Evolutionary conservation across 148 eudicot genomes (phyloP).

Genomic region (Rhododendron henanense): DNA sequence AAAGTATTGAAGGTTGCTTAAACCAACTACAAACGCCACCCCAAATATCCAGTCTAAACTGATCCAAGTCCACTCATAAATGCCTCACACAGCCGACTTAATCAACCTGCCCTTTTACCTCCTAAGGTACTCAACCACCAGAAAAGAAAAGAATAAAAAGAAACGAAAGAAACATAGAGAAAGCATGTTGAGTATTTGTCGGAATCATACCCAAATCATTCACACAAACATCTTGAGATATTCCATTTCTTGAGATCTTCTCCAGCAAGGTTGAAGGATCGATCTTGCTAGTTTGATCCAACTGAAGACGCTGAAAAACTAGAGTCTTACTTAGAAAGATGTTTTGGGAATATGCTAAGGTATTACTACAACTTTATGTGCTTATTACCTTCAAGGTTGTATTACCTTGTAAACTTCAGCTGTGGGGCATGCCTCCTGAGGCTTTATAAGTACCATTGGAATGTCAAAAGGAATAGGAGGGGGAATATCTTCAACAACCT

Average conservation of each 20-base stretch:
- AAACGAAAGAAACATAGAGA: background rate
- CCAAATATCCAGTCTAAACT: background rate
- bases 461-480: conserved; percentile 61
- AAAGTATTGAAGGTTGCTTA: background rate
- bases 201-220: conserved; percentile 80
- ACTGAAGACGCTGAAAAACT: conserved; percentile 48
- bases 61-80: background rate
- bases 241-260: conserved; percentile 64
- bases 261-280: conserved; percentile 77
- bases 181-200: background rate
- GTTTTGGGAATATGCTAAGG: background rate
- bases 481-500: conserved; percentile 77
- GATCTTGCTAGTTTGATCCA: conserved; percentile 68
- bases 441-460: conserved; percentile 95
- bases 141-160: background rate
- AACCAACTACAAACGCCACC: background rate
- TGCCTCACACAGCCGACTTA: background rate
- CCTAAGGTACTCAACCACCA: background rate
- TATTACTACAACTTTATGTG: background rate
- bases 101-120: background rate
- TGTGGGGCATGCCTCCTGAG: conserved; percentile 86
- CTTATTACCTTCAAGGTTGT: background rate
- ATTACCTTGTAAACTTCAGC: conserved; percentile 95
- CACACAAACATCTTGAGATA: conserved; percentile 92
- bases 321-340: conserved; percentile 1